phyloP scores from a whole-genome alignment of 495 filamentous ascomycete genomes.

The Neurospora sp. region DNA sequence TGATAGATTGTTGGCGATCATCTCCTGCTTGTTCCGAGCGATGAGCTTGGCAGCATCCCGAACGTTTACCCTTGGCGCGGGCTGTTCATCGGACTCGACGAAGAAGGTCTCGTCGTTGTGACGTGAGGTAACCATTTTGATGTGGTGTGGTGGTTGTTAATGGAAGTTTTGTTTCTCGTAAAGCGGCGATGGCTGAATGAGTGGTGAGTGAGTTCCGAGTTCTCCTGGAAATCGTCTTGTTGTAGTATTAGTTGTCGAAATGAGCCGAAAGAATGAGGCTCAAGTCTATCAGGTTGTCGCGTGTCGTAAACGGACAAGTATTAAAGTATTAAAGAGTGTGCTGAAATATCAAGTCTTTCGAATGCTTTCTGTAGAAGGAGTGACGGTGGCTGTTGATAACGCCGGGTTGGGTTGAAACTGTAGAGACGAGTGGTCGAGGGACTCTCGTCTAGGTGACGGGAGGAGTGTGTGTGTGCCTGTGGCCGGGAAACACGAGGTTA shows the following conservation, averaged over 20 bases:
- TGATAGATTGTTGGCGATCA: conserved; percentile 80
- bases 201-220: conserved; percentile 37
- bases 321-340: conserved; percentile 47
- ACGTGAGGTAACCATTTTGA: conserved; percentile 62
- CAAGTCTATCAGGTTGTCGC: conserved; percentile 10
- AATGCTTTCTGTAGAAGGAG: conserved; percentile 27
- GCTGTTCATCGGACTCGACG: conserved; percentile 63
- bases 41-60: conserved; percentile 66
- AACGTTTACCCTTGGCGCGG: conserved; percentile 37
- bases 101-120: conserved; percentile 63
- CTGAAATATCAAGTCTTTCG: conserved; percentile 27
- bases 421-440: conserved; percentile 20
- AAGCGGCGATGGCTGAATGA: conserved; percentile 16
- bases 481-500: conserved; percentile 31
- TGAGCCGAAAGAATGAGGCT: conserved; percentile 37
- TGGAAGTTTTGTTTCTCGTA: conserved; percentile 4
- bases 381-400: conserved; percentile 36
- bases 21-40: conserved; percentile 66
- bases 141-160: conserved; percentile 7
- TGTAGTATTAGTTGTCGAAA: conserved; percentile 15
- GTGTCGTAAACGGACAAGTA: conserved; percentile 27
- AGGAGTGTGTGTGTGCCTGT: conserved; percentile 11
- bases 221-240: conserved; percentile 36
- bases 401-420: conserved; percentile 16
- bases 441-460: conserved; percentile 19